A percentile compares a stretch with the other conserved stretches of the same genome.
Evolutionary conservation across 1,139 yeast species (phyloP).

Genomic region (Magnusiomyces sp.): DNA sequence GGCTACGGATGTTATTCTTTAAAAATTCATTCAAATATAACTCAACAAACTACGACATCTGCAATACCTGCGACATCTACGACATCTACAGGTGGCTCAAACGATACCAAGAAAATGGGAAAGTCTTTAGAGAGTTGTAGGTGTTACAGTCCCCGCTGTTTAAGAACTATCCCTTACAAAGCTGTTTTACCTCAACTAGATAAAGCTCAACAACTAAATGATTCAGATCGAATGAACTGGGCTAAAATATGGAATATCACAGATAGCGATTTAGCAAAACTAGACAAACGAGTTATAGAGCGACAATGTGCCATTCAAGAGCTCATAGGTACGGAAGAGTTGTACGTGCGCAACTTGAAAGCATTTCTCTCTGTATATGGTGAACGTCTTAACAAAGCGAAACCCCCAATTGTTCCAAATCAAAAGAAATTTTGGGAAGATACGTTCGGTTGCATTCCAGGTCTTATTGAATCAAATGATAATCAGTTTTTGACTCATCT

Average conservation of each 20-base stretch:
- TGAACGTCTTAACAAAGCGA: conserved; percentile 34
- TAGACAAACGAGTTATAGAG: conserved; percentile 49
- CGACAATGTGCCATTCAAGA: conserved; percentile 75
- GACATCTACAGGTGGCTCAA: no score
- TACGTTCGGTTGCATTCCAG: conserved; percentile 53
- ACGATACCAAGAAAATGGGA: not conserved
- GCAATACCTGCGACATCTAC: no score
- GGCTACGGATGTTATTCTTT: conserved; percentile 34
- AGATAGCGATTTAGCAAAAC: conserved; percentile 45
- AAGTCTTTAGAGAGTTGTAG: conserved; percentile 14
- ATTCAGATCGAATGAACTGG: conserved; percentile 44
- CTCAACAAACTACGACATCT: no score
- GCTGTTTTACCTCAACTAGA: conserved; percentile 22
- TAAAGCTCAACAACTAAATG: conserved; percentile 16
- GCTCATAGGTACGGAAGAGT: conserved; percentile 63
- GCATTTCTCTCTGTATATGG: conserved; percentile 56
- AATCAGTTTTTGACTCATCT: conserved; percentile 50
- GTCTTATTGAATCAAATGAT: conserved; percentile 54
- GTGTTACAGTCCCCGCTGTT: conserved; percentile 29
- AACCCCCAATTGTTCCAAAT: conserved; percentile 38
- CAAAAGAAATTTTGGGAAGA: conserved; percentile 50
- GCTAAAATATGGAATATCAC: conserved; percentile 53
- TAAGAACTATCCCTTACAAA: conserved; percentile 25
- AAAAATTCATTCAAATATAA: conserved; percentile 19
- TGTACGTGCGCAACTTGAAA: conserved; percentile 60